A percentile compares a stretch with the other conserved stretches of the same genome.
phyloP scores from a whole-genome alignment of 805 yeast species.

The Saccharomycopsis guyanensis region DNA sequence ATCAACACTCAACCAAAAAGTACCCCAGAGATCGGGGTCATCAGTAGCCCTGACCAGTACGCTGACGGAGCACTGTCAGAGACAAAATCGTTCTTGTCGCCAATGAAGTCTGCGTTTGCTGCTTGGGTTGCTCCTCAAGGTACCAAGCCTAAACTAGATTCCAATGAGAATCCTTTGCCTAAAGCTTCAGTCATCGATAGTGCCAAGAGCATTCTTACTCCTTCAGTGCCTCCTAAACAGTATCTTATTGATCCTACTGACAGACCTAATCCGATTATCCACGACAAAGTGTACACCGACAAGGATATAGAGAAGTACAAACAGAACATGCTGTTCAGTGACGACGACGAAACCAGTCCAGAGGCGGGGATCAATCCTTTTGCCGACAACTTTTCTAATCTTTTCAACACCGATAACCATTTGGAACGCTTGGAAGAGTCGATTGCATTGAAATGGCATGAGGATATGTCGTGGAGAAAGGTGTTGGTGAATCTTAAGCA shows the following conservation, averaged over 20 bases:
- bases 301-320: constrained; percentile 37
- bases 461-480: constrained; percentile 63
- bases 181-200: constrained; percentile 64
- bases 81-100: constrained; percentile 22
- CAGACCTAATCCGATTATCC: constrained; percentile 53
- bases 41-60: constrained; percentile 7
- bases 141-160: constrained; percentile 17
- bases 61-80: neutral
- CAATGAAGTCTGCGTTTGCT: constrained; percentile 39
- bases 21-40: constrained; percentile 21
- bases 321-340: neutral
- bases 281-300: constrained; percentile 56
- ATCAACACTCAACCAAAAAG: constrained; percentile 19
- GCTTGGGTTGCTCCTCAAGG: constrained; percentile 34
- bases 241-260: constrained; percentile 57
- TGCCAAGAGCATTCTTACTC: constrained; percentile 57
- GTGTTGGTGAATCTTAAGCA: constrained; percentile 59
- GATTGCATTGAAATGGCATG: constrained; percentile 65
- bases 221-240: constrained; percentile 58
- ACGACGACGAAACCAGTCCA: neutral
- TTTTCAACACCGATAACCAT: constrained; percentile 24
- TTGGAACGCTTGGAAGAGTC: constrained; percentile 47
- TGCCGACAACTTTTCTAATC: constrained; percentile 20
- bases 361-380: constrained; percentile 12
- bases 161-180: constrained; percentile 36